Base-by-base conservation (phyloP, 257 asterid species). In the Anisodus tanguticus region DNA sequence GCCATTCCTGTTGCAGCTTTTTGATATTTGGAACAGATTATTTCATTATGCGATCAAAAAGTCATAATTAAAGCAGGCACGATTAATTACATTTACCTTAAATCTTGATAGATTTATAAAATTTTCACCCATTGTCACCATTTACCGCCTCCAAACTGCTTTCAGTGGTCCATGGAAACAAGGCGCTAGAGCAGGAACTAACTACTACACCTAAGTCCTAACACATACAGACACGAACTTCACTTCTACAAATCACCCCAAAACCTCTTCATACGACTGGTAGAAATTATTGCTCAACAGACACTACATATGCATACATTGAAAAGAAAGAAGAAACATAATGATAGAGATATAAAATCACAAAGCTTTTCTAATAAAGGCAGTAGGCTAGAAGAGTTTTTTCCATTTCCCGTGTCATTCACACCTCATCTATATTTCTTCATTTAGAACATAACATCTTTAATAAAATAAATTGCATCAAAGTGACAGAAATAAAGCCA, bases 401-500 rank as follows among this genome's bases (percentile, higher is more conserved):
- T 12, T 74, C 62, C 81, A 12, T 12, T 49, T 49, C 37, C 80
- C 16, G 47, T 47, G 16, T 6, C 13, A 43, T 45, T 45, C 37
- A n/a, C 57, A 71, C 58, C 16, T 70, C 55, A 45, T 45, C 9
- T 71, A 71, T 31, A 31, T 71, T 71, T 45, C 79, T 70, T 41
- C 16, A 43, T 43, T 41, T 16, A n/a, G 79, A 70, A 70, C 79
- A 43, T 70, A 1, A 45, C 35, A 70, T 70, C 55, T 16, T 70
- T 41, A 70, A 41, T 4, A 43, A 39, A 41, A 17, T 5, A 70
- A 2, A 70, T 17, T 35, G 17, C 19, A 35, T 12, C 43, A 31
- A 64, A 67, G 47, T 12, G 22, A 64, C 45, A 5, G 71, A 64
- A 64, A 64, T 10, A 64, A 26, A 64, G 45, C 43, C 45, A 35